Base-by-base conservation (phyloP, 2,329 filamentous ascomycete genomes). In the Sporothrix brunneoviolacea region DNA sequence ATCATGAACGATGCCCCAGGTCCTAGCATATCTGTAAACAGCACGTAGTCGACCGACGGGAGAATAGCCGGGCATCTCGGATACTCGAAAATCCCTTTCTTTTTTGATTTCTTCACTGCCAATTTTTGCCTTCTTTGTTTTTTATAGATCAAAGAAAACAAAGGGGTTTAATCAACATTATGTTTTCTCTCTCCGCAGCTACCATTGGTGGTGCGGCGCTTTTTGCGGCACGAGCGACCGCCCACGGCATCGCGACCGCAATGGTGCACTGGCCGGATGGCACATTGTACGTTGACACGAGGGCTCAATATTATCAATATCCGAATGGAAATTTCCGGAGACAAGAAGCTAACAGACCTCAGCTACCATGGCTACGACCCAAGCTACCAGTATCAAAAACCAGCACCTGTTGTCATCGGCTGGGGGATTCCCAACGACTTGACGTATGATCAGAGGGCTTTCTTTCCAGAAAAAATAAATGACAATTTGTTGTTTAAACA, bases 301-400 rank as follows among this genome's bases (percentile, higher is more conserved):
- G n/a, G n/a, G n/a, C n/a, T n/a, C n/a, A n/a, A n/a, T n/a, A n/a
- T n/a, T n/a, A n/a, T n/a, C n/a, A n/a, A n/a, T n/a, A n/a, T n/a
- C n/a, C n/a, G 12, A 27, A 8, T 16, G 12, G 10, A 9, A 21
- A 9, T 7, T 46, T 35, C 24, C 28, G 10, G 16, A 12, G 24
- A 41, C 32, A 36, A n/a, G 9, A 4, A 40, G 19, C 24, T 24
- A 15, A 40, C 8, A 40, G 21, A 13, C 38, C 28, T 21, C 51
- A 64, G 63, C 52, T 64, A 61, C 27, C 54, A 58, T 48, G 61
- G 61, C 24, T 64, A 64, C 40, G 61, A 61, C 30, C 61, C 61
- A 10, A 60, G 58, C 32, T 62, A 61, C 41, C 62, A 64, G 36
- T 65, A 58, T 37, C 46, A 57, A 27, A 56, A 41, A 9, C 57